Evolutionary conservation across 208 protist genomes (phyloP).

Genomic region (Crithidia sp.): DNA sequence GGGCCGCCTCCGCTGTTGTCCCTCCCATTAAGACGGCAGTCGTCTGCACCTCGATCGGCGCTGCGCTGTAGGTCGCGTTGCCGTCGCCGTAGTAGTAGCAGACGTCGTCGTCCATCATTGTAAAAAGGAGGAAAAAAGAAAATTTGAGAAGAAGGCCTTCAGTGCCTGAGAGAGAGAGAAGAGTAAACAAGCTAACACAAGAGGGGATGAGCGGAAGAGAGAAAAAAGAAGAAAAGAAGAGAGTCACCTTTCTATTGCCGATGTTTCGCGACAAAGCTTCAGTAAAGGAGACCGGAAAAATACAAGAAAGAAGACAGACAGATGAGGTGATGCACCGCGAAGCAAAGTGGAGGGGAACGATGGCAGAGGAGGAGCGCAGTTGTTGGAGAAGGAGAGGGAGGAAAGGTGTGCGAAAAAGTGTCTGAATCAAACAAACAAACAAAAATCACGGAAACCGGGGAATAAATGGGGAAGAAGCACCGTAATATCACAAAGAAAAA

Average conservation of each 20-base stretch:
- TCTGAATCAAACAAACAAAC: neutral
- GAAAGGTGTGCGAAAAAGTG: no score
- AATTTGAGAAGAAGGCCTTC: no score
- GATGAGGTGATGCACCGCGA: neutral
- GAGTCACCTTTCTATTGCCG: no score
- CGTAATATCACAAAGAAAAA: neutral
- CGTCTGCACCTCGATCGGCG: neutral
- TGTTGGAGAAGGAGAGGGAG: neutral
- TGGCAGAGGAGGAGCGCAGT: neutral
- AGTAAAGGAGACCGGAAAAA: neutral
- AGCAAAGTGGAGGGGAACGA: neutral
- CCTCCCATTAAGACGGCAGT: neutral
- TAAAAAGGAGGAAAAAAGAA: neutral
- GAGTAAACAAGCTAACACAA: neutral
- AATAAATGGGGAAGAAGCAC: neutral
- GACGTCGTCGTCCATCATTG: neutral
- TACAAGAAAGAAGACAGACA: neutral
- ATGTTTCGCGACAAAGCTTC: no score
- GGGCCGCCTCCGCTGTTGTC: neutral
- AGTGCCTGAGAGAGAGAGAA: neutral
- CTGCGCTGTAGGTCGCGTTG: neutral
- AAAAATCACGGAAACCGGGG: neutral
- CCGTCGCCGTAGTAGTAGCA: constrained; percentile 9
- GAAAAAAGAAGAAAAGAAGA: neutral
- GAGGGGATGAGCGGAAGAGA: no score